A percentile compares a stretch with the other conserved stretches of the same genome.
These are phyloP conservation scores for Plasmopara halstedii DNA, from an alignment of 352 stramenopile genomes.

Conservation along the genomic window DNA sequence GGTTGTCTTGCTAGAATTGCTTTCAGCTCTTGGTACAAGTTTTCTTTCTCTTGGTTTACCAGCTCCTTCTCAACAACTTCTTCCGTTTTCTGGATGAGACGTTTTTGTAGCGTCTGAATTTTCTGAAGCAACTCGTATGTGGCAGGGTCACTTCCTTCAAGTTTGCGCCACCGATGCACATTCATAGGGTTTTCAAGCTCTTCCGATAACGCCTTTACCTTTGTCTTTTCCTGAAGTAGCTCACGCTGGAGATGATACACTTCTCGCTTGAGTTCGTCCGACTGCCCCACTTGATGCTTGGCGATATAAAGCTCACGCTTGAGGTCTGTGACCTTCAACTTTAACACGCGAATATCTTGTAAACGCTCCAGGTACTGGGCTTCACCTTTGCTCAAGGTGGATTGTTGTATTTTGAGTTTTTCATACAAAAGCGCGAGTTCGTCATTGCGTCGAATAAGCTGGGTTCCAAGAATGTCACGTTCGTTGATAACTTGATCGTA, in stretches of 20 bases:
- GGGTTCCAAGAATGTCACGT: conserved; percentile 93
- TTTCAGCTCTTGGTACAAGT: conserved; percentile 93
- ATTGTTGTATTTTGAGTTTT: conserved; percentile 96
- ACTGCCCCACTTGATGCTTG: conserved; percentile 81
- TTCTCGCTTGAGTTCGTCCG: conserved; percentile 85
- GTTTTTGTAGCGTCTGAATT: conserved; percentile 93
- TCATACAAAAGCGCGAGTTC: conserved; percentile 96
- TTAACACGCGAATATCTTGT: conserved; percentile 92
- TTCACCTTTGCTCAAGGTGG: conserved; percentile 89
- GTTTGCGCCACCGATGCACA: conserved; percentile 94
- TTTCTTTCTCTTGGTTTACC: conserved; percentile 94
- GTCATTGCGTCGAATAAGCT: conserved; percentile 95
- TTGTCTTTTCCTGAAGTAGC: conserved; percentile 92
- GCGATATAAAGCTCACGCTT: conserved; percentile 89
- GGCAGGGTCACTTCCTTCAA: conserved; percentile 94
- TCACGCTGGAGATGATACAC: conserved; percentile 88
- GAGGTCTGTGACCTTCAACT: conserved; percentile 92
- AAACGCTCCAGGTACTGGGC: conserved; percentile 89
- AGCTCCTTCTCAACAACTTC: conserved; percentile 93
- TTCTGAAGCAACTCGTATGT: conserved; percentile 96
- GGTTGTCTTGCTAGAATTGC: conserved; percentile 88
- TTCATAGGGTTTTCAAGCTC: conserved; percentile 97
- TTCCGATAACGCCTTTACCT: conserved; percentile 93
- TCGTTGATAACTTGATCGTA: conserved; percentile 96
- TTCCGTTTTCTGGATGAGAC: conserved; percentile 94